phyloP scores from a whole-genome alignment of 208 protist genomes.

The Kentomonas sorsogonicus region DNA sequence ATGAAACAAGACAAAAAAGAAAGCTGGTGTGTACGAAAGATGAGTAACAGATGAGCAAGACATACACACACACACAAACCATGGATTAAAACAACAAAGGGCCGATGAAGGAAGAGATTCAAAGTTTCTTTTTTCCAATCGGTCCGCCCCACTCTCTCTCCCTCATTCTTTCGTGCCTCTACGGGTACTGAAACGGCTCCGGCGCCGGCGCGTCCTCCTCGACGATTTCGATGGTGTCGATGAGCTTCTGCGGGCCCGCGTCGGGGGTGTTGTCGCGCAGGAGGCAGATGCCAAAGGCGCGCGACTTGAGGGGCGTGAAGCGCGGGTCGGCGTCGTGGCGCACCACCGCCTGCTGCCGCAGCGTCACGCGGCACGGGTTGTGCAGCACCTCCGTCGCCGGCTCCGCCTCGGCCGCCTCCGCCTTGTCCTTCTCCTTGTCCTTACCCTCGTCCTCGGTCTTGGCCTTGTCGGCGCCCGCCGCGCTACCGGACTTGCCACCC shows the following conservation, averaged over 20 bases:
- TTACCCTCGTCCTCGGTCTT: conserved; percentile 9
- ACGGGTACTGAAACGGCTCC: conserved; percentile 80
- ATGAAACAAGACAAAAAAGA: too few relatives aligned
- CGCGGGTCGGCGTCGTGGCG: conserved; percentile 60
- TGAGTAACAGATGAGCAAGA: conserved; percentile 3
- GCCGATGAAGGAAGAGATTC: too few relatives aligned
- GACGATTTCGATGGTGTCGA: conserved; percentile 37
- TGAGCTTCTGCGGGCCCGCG: conserved; percentile 36
- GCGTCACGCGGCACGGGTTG: conserved; percentile 79
- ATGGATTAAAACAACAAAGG: too few relatives aligned
- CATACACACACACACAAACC: too few relatives aligned
- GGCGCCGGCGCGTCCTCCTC: conserved; percentile 64
- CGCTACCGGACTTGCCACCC: neutral
- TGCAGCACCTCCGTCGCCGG: conserved; percentile 52
- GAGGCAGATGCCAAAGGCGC: conserved; percentile 70
- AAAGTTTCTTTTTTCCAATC: conserved; percentile 1
- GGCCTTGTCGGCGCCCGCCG: conserved; percentile 1
- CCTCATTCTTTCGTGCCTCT: conserved; percentile 5
- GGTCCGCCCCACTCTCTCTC: neutral
- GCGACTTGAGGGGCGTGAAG: conserved; percentile 68
- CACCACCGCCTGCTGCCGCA: conserved; percentile 65
- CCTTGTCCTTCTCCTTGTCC: neutral
- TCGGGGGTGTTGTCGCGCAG: conserved; percentile 66
- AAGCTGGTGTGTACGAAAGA: too few relatives aligned
- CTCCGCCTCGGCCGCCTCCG: conserved; percentile 33